Conservation (phyloP, 495 filamentous ascomycete genomes). For the Neurospora sp. region DNA sequence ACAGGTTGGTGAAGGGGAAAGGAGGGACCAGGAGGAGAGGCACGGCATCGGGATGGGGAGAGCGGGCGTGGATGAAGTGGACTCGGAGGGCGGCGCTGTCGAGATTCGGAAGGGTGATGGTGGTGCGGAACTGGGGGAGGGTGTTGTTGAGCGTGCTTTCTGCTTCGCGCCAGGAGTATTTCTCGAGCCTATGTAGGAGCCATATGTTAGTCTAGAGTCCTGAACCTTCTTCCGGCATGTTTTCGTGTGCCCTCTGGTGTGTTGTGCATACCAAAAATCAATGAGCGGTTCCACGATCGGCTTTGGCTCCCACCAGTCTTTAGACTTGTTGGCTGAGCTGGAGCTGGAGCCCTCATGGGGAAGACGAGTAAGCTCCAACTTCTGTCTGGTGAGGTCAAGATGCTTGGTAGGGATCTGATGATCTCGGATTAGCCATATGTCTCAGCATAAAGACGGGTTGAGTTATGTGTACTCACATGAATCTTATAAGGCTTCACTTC, state of each 20-base stretch:
- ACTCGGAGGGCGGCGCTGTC: slow-evolving; percentile 25
- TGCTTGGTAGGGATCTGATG: slow-evolving; percentile 39
- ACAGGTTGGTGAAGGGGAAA: slow-evolving; percentile 63
- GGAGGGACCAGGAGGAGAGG: slow-evolving; percentile 55
- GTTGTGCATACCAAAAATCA: slow-evolving; percentile 39
- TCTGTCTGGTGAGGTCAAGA: slow-evolving; percentile 42
- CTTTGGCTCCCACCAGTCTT: slow-evolving; percentile 40
- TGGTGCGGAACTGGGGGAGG: slow-evolving; percentile 51
- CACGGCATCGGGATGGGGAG: slow-evolving; percentile 36
- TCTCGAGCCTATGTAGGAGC: slow-evolving; percentile 38
- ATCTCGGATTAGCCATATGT: background rate
- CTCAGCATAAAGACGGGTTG: background rate
- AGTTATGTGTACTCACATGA: slow-evolving; percentile 28
- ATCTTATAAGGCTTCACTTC: slow-evolving; percentile 40
- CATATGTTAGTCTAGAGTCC: background rate
- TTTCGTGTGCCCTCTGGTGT: background rate
- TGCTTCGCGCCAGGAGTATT: slow-evolving; percentile 50
- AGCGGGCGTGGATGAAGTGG: slow-evolving; percentile 49
- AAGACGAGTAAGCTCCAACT: slow-evolving; percentile 44
- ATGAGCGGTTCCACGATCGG: slow-evolving; percentile 38
- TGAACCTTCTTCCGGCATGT: background rate
- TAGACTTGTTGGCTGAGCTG: slow-evolving; percentile 18
- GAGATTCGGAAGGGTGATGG: slow-evolving; percentile 27
- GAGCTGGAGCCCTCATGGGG: slow-evolving; percentile 34
- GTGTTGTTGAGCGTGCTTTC: slow-evolving; percentile 44